Percentiles rank a stretch among this genome's conserved stretches.
Evolutionary conservation across 192 early-diverging fungal genomes (phyloP).

Genomic region (Coemansia sp.): DNA sequence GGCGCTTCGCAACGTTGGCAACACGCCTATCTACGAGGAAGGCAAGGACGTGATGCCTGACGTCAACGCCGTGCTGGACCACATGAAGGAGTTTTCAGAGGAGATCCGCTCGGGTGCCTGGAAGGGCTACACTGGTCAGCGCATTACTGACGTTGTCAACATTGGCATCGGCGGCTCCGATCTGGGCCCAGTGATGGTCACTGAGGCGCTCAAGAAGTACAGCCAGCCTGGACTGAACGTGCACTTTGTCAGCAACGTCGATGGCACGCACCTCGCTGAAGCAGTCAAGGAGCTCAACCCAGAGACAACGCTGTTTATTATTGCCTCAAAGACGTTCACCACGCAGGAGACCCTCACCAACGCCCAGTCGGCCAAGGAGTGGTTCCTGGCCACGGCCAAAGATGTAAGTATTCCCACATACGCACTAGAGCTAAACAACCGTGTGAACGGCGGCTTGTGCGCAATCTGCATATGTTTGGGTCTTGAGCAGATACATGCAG

Average conservation of each 20-base stretch:
- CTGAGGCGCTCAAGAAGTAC: constrained; percentile 96
- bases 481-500: constrained; percentile 10
- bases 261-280: constrained; percentile 97
- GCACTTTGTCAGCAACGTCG: constrained; percentile 98
- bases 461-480: background rate
- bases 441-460: background rate
- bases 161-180: constrained; percentile 99
- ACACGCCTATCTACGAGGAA: constrained; percentile 80
- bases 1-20: constrained; percentile 86
- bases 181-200: constrained; percentile 97
- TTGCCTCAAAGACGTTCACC: constrained; percentile 98
- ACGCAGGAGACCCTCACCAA: constrained; percentile 99
- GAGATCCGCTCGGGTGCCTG: constrained; percentile 85
- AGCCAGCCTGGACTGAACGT: constrained; percentile 73
- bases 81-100: constrained; percentile 86
- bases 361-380: constrained; percentile 87
- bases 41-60: constrained; percentile 94
- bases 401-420: constrained; percentile 55
- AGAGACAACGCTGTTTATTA: constrained; percentile 89
- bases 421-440: background rate
- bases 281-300: constrained; percentile 82
- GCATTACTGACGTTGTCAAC: constrained; percentile 94
- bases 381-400: constrained; percentile 86
- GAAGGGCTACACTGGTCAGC: constrained; percentile 95
- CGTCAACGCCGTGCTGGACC: constrained; percentile 90